Conservation (phyloP, 208 protist species). For the Sergeia podlipaevii region DNA sequence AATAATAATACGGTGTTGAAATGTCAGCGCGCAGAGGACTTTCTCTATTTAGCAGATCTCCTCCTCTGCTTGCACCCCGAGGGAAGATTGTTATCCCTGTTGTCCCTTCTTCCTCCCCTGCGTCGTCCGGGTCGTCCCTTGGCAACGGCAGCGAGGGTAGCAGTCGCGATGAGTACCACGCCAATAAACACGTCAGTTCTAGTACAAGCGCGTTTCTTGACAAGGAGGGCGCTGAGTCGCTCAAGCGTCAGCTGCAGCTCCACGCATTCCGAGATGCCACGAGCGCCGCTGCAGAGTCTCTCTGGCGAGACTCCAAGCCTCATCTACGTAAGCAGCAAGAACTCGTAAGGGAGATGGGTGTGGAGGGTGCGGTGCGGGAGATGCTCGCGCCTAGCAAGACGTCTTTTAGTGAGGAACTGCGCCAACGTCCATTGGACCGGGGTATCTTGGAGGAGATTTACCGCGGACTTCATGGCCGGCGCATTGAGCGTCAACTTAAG, state of each 20-base stretch:
- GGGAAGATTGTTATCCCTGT: slow-evolving; percentile 57
- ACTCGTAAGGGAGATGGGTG: slow-evolving; percentile 60
- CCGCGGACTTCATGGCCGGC: slow-evolving; percentile 69
- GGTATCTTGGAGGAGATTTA: slow-evolving; percentile 92
- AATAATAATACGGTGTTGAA: too few species aligned
- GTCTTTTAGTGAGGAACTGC: slow-evolving; percentile 68
- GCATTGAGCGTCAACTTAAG: slow-evolving; percentile 81
- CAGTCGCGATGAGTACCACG: slow-evolving; percentile 28
- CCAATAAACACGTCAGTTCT: slow-evolving; percentile 16
- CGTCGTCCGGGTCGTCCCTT: not conserved
- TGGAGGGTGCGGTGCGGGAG: slow-evolving; percentile 80
- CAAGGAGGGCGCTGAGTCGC: slow-evolving; percentile 28
- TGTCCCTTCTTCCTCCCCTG: slow-evolving; percentile 8
- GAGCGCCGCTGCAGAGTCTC: slow-evolving; percentile 21
- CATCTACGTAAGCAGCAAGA: slow-evolving; percentile 75
- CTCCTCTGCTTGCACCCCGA: slow-evolving; percentile 7
- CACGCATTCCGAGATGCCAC: slow-evolving; percentile 29
- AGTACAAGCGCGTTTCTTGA: slow-evolving; percentile 32
- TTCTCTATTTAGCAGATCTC: slow-evolving; percentile 6
- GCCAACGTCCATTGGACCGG: slow-evolving; percentile 71
- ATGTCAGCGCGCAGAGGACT: too few species aligned
- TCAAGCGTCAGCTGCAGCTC: slow-evolving; percentile 60
- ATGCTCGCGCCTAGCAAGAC: slow-evolving; percentile 47
- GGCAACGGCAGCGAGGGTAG: not conserved
- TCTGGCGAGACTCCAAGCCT: slow-evolving; percentile 69